Conservation (phyloP, 176 grass and related monocot genomes). For the Juncus effusus region DNA sequence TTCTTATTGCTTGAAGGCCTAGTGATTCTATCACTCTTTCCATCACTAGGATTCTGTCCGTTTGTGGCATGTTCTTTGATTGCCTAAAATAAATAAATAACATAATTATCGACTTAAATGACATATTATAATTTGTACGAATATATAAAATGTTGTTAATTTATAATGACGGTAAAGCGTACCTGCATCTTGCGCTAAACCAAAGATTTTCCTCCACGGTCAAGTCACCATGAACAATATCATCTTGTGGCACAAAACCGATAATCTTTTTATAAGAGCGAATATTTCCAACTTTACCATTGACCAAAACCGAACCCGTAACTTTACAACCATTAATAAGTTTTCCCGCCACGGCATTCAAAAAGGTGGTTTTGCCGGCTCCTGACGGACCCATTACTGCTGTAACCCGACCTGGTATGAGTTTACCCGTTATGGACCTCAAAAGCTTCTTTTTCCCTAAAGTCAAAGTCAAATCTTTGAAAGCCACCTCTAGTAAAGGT, state of each 20-base stretch:
- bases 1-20: constrained; percentile 68
- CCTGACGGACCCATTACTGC: constrained; percentile 96
- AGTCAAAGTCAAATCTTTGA: constrained; percentile 70
- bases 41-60: constrained; percentile 66
- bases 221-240: constrained; percentile 90
- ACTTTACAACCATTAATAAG: constrained; percentile 55
- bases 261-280: constrained; percentile 94
- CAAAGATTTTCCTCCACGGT: constrained; percentile 96
- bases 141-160: background rate
- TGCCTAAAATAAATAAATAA: constrained; percentile 36
- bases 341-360: constrained; percentile 86
- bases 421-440: constrained; percentile 66
- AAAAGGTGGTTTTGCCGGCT: constrained; percentile 94
- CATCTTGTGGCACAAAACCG: constrained; percentile 93
- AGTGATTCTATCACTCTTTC: constrained; percentile 89
- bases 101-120: background rate
- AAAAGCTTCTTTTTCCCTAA: constrained; percentile 76
- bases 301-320: constrained; percentile 66
- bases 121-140: background rate
- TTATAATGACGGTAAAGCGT: background rate
- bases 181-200: constrained; percentile 99
- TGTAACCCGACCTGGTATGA: constrained; percentile 65
- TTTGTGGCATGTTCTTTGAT: constrained; percentile 41
- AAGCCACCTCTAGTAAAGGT: constrained; percentile 74
- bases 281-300: constrained; percentile 46